Percentiles rank a stretch among this genome's conserved stretches.
These are phyloP conservation scores for Xylaria sp. DNA, from an alignment of 2,329 filamentous ascomycete genomes.

Conservation along the genomic window DNA sequence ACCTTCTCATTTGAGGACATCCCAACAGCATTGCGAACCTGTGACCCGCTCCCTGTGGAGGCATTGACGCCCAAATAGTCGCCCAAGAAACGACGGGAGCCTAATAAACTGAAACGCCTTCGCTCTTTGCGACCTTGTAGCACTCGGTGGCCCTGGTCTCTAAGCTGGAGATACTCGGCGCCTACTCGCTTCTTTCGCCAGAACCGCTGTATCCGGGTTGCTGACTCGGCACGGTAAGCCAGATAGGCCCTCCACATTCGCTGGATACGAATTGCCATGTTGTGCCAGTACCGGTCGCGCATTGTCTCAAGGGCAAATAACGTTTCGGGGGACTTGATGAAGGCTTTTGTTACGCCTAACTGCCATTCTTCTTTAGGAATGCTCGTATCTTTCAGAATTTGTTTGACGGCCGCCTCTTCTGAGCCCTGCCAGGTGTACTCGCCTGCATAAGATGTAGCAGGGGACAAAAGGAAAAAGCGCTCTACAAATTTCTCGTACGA, in stretches of 20 bases:
- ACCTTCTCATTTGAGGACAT: constrained; percentile 75
- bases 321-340: constrained; percentile 97
- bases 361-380: constrained; percentile 96
- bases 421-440: constrained; percentile 97
- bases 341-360: constrained; percentile 94
- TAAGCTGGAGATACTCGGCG: constrained; percentile 83
- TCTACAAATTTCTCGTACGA: constrained; percentile 98
- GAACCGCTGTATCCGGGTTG: constrained; percentile 91
- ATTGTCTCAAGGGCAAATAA: constrained; percentile 96
- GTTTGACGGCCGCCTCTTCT: constrained; percentile 82
- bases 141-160: constrained; percentile 84
- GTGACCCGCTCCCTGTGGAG: constrained; percentile 75
- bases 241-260: constrained; percentile 96
- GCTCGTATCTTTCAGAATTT: constrained; percentile 94
- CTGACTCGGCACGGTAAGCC: constrained; percentile 88
- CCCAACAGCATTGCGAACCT: constrained; percentile 76
- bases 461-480: constrained; percentile 92
- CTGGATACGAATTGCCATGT: constrained; percentile 98
- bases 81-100: constrained; percentile 89
- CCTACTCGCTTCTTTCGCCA: constrained; percentile 94
- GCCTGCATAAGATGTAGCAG: constrained; percentile 92
- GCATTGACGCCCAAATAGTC: constrained; percentile 93
- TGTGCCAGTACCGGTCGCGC: constrained; percentile 98
- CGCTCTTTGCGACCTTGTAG: constrained; percentile 88
- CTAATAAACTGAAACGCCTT: constrained; percentile 86